Percentiles rank a stretch among this genome's conserved stretches.
Evolutionary conservation across 495 filamentous ascomycete species (phyloP).

Genomic region (Aspergillus nanangensis): DNA sequence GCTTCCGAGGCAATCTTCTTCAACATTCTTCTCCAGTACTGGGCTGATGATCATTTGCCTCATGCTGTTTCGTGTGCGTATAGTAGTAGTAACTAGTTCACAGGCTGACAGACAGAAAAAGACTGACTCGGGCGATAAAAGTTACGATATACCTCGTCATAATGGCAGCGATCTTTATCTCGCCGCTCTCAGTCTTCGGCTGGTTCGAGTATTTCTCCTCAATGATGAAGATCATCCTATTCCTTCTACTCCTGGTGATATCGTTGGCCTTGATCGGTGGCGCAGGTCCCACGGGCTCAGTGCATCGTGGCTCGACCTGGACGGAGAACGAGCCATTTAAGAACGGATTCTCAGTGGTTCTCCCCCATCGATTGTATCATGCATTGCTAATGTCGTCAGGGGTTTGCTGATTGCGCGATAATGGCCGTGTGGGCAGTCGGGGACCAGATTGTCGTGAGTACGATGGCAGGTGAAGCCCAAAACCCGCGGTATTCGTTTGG

Average conservation of each 20-base stretch:
- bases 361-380: not conserved
- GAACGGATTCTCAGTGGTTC: conserved; percentile 18
- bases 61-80: conserved; percentile 13
- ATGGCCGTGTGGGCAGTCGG: conserved; percentile 20
- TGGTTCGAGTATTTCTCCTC: conserved; percentile 29
- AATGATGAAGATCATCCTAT: conserved; percentile 24
- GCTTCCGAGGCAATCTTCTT: conserved; percentile 21
- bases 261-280: conserved; percentile 22
- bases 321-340: conserved; percentile 14
- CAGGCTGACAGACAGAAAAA: not conserved
- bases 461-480: conserved; percentile 9
- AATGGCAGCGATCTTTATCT: conserved; percentile 17
- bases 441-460: not conserved
- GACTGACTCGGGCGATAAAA: not conserved
- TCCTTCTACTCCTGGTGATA: conserved; percentile 26
- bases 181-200: conserved; percentile 23
- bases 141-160: conserved; percentile 22
- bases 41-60: conserved; percentile 12
- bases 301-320: conserved; percentile 27
- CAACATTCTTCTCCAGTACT: conserved; percentile 16
- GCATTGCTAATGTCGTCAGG: conserved; percentile 4
- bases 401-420: conserved; percentile 14
- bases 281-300: conserved; percentile 21
- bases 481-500: conserved; percentile 19
- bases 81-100: not conserved